Evolutionary conservation across 2,329 filamentous ascomycete genomes (phyloP).

Genomic region (Cytospora chrysosperma): DNA sequence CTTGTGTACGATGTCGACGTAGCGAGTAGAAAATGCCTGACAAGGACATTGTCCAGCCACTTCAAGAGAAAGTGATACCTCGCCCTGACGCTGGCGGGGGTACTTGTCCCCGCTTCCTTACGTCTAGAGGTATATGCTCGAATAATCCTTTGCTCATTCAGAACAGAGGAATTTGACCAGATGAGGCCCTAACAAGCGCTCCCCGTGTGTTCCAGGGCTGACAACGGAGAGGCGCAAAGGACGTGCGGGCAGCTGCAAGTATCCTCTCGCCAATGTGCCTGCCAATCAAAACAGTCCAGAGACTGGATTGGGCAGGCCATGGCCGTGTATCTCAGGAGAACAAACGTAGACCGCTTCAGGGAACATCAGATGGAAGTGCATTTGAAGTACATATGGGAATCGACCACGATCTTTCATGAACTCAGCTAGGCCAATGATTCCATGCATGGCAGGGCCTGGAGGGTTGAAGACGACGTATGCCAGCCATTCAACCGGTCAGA

Average conservation of each 20-base stretch:
- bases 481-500: neutral
- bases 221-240: slow-evolving; percentile 10
- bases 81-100: neutral
- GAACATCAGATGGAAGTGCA: slow-evolving; percentile 3
- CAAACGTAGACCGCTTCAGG: slow-evolving; percentile 17
- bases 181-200: neutral
- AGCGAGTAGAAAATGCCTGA: neutral
- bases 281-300: slow-evolving; percentile 14
- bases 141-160: neutral
- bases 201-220: slow-evolving; percentile 9
- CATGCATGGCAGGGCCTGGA: neutral
- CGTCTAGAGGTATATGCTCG: neutral
- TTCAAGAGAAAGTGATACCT: slow-evolving; percentile 5
- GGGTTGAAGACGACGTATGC: neutral
- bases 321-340: slow-evolving; percentile 1
- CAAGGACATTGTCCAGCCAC: slow-evolving; percentile 13
- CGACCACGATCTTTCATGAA: neutral
- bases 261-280: slow-evolving; percentile 3
- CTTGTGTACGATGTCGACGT: neutral
- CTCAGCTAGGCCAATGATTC: neutral
- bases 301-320: slow-evolving; percentile 5
- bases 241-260: slow-evolving; percentile 16
- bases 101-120: neutral
- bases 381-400: neutral
- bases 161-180: neutral